A percentile compares a stretch with the other conserved stretches of the same genome.
phyloP scores from a whole-genome alignment of 495 filamentous ascomycete species.

The Cercophora scortea region DNA sequence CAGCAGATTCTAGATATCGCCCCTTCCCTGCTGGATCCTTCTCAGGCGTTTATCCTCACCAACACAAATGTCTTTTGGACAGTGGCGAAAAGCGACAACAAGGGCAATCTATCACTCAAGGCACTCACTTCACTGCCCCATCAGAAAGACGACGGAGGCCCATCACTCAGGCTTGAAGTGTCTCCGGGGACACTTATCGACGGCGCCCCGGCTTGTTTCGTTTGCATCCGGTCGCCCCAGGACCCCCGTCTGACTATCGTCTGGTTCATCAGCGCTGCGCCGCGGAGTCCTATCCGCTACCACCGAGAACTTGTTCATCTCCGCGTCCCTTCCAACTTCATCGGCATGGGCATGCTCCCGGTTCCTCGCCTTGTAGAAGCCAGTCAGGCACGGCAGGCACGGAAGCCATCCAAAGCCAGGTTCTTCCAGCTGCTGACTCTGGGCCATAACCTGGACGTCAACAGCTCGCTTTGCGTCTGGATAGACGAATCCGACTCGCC shows the following conservation, averaged over 20 bases:
- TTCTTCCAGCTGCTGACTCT: constrained; percentile 25
- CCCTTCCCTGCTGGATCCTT: constrained; percentile 34
- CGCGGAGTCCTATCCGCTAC: constrained; percentile 5
- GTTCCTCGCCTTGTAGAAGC: constrained; percentile 2
- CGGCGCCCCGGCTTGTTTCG: constrained; percentile 15
- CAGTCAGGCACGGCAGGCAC: too few species aligned
- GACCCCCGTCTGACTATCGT: constrained; percentile 15
- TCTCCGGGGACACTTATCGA: constrained; percentile 14
- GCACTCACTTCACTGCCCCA: constrained; percentile 36
- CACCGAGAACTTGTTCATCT: constrained; percentile 15
- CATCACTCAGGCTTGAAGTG: constrained; percentile 27
- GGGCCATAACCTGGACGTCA: constrained; percentile 17
- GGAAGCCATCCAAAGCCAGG: constrained; percentile 1
- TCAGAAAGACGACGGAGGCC: constrained; percentile 31
- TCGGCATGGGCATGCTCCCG: constrained; percentile 15
- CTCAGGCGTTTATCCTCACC: constrained; percentile 51
- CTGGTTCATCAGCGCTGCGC: constrained; percentile 18
- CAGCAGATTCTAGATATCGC: constrained; percentile 48
- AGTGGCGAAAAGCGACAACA: constrained; percentile 1
- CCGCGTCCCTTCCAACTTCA: constrained; percentile 4
- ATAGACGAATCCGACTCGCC: constrained; percentile 5
- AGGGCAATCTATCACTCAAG: constrained; percentile 10
- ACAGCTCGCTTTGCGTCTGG: constrained; percentile 22
- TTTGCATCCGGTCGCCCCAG: constrained; percentile 15
- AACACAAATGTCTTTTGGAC: constrained; percentile 32